Base-by-base conservation (phyloP, 1,284 basidiomycete genomes). In the Cutaneotrichosporon sp. region DNA sequence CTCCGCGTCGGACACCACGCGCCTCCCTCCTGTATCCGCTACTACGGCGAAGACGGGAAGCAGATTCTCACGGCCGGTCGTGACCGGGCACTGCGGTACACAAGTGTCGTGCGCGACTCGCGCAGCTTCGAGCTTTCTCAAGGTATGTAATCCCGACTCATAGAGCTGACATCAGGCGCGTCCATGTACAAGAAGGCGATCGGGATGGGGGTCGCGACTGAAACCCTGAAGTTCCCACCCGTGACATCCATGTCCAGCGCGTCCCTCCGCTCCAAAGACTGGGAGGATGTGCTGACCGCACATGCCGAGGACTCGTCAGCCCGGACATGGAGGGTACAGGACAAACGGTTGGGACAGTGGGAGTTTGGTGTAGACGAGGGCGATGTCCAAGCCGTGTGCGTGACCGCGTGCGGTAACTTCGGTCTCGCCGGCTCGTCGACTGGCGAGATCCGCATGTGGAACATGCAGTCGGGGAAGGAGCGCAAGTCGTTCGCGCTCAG, bases 321-420 rank as follows among this genome's bases (percentile, higher is more conserved):
- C 1, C 80, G 90, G 25, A 87, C 89, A 25, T 97, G 93, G 93
- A 84, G 83, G 2, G 87, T 91, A 67, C 79, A 83, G 57, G 84
- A 85, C 58, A 94, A 94, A 75, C 81, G 83, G 46, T 67, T 90
- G 4, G 93, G 92, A 3, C 86, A 87, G 63, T 76, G 73, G 66
- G 67, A 64, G 22, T 79, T 91, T 51, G 67, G 65, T 37, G 55
- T 70, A 26, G 70, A 74, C 37, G 68, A 71, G 20, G 64, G 64
- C 10, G 74, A 70, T 3, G 26, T 45, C 11, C 61, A 90, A 87
- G 81, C 85, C n/a, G 87, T 91, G 11, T 89, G 86, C 61, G 87
- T 97, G 14, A 88, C 91, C 12, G 87, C 90, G 0, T 99, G 96
- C 69, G 96, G 96, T 14, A 98, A 98, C 70, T 99, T 97, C 72